Percentiles rank a stretch among this genome's conserved stretches.
Conservation (phyloP, 345 rosid species). For the Trapa bicornis region DNA sequence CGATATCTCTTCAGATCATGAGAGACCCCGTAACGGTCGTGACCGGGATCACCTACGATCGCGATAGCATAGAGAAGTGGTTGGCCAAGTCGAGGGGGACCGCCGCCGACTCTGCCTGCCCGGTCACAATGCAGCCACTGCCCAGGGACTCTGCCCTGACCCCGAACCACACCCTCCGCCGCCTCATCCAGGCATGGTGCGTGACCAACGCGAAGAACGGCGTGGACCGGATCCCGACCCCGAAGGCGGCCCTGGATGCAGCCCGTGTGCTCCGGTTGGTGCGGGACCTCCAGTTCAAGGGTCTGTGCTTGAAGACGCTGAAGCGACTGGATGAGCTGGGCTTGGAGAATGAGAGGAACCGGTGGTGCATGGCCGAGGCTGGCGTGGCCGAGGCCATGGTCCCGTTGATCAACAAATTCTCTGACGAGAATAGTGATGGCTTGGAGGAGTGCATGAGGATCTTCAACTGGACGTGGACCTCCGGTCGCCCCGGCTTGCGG, state of each 20-base stretch:
- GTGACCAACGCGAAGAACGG: constrained; percentile 12
- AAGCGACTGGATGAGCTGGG: constrained; percentile 24
- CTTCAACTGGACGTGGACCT: constrained; percentile 19
- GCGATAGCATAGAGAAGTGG: constrained; percentile 52
- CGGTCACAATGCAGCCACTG: constrained; percentile 40
- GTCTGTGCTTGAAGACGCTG: constrained; percentile 6
- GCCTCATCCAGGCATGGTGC: constrained; percentile 49
- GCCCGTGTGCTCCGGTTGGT: constrained; percentile 16
- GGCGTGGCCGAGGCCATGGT: constrained; percentile 22
- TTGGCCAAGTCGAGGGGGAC: constrained; percentile 12
- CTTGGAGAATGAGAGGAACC: constrained; percentile 20
- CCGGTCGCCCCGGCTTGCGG: constrained; percentile 16
- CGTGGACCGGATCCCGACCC: constrained; percentile 21
- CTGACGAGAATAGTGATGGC: constrained; percentile 5
- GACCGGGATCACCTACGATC: constrained; percentile 51
- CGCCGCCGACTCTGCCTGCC: constrained; percentile 19
- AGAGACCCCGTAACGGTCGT: constrained; percentile 49
- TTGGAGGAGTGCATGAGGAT: constrained; percentile 27
- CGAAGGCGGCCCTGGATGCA: constrained; percentile 18
- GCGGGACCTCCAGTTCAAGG: constrained; percentile 16
- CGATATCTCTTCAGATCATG: constrained; percentile 51
- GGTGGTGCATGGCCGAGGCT: constrained; percentile 19
- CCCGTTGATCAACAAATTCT: constrained; percentile 15
- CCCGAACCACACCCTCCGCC: constrained; percentile 36
- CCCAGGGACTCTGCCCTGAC: constrained; percentile 28